Evolutionary conservation across 352 stramenopile species (phyloP).

Genomic region (Phytophthora crassamura): DNA sequence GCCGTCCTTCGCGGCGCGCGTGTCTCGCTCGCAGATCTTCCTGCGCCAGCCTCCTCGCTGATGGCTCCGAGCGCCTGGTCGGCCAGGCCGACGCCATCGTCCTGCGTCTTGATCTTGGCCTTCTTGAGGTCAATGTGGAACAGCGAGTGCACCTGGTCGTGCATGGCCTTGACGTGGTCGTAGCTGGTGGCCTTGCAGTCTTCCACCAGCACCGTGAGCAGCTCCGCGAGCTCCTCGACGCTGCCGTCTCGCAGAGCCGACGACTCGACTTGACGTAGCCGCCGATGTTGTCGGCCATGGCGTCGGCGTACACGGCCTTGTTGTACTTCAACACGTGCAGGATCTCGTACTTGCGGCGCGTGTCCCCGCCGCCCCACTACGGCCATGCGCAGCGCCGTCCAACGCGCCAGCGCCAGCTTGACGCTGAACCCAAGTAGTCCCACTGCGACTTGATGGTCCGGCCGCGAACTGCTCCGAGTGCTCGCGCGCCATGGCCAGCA

Average conservation of each 20-base stretch:
- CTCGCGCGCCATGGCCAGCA: conserved; percentile 55
- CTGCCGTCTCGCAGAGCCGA: conserved; percentile 82
- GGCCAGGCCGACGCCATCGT: too few species aligned
- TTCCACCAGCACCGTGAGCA: conserved; percentile 68
- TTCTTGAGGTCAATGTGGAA: too few species aligned
- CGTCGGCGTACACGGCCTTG: too few species aligned
- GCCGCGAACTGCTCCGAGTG: conserved; percentile 59
- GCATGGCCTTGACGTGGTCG: conserved; percentile 64
- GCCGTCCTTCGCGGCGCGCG: too few species aligned
- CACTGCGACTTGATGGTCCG: conserved; percentile 76
- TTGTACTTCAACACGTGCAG: conserved; percentile 86
- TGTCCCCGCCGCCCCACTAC: conserved; percentile 88
- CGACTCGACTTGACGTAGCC: conserved; percentile 80
- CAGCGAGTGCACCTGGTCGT: too few species aligned
- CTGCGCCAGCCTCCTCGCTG: too few species aligned
- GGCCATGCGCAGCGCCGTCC: conserved; percentile 86
- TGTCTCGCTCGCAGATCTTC: too few species aligned
- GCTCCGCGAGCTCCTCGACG: conserved; percentile 69
- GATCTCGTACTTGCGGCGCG: conserved; percentile 82
- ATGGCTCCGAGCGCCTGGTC: too few species aligned
- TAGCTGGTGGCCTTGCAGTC: conserved; percentile 86
- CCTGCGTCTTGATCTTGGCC: too few species aligned
- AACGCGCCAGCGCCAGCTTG: conserved; percentile 78
- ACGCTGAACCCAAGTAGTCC: conserved; percentile 88
- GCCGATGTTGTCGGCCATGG: too few species aligned